Percentiles rank a stretch among this genome's conserved stretches.
phyloP scores from a whole-genome alignment of 805 yeast species.

The Scheffersomyces amazonensis region DNA sequence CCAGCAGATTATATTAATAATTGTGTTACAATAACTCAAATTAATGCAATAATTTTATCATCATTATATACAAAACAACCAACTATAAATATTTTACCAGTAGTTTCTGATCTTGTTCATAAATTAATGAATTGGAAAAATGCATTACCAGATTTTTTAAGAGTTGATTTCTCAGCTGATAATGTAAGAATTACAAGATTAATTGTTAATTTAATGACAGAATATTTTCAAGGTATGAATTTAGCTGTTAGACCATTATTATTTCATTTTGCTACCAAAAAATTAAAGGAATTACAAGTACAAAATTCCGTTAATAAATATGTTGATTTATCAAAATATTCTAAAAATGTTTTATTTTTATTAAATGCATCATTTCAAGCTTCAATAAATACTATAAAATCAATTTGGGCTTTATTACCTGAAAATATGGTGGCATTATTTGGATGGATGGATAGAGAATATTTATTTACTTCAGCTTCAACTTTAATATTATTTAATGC shows the following conservation, averaged over 20 bases:
- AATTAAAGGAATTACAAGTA: constrained; percentile 48
- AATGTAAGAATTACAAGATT: constrained; percentile 60
- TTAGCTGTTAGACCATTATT: constrained; percentile 73
- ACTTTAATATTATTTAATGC: constrained; percentile 72
- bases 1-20: constrained; percentile 74
- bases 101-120: constrained; percentile 66
- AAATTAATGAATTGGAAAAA: constrained; percentile 67
- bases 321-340: constrained; percentile 64
- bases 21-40: constrained; percentile 76
- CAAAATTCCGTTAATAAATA: constrained; percentile 44
- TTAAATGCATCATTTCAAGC: constrained; percentile 79
- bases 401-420: constrained; percentile 71
- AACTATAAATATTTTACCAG: constrained; percentile 69
- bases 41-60: constrained; percentile 69
- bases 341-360: constrained; percentile 63
- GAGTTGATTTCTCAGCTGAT: constrained; percentile 57
- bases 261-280: constrained; percentile 72
- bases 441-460: constrained; percentile 87
- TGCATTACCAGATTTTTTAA: constrained; percentile 59
- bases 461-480: constrained; percentile 72
- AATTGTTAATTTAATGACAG: constrained; percentile 74
- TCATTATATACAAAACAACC: constrained; percentile 75
- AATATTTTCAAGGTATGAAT: constrained; percentile 79
- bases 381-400: constrained; percentile 69
- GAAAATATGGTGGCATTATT: constrained; percentile 81